Evolutionary conservation across 129 eudicot genomes (phyloP), one percentile per base, ranked within the genome.

Genomic region (Glebionis coronaria): DNA sequence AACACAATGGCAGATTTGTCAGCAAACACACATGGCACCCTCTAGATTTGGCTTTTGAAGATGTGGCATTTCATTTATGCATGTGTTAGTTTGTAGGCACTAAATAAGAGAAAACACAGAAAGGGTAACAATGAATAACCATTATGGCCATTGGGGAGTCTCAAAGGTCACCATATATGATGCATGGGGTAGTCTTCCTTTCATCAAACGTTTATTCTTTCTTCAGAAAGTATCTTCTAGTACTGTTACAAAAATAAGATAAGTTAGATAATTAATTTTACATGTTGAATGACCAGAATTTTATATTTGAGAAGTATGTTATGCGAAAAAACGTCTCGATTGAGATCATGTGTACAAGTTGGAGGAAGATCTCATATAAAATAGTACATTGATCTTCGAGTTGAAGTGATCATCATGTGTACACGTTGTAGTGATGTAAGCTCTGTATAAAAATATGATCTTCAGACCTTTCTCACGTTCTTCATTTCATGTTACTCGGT

Each of bases 121-220:
- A 28, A 42, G 68, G 53, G 53, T 63, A 42, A 25, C 44, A 12
- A 25, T 23, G 42, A 65, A 27, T 23, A 65, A 5, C 45, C 25
- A 15, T 12, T 6, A 49, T 49, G 20, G 46, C 20, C 74, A 3
- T 69, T 69, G 18, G 56, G 56, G 44, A 61, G 8, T 42, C 13
- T 56, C 42, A 69, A 56, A 56, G 56, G 74, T n/a, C 74, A 69
- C 56, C 65, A 56, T 42, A 40, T 9, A 49, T 16, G 3, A 31
- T 15, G 38, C 44, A 44, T n/a, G 65, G 65, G 56, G 65, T 44
- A 44, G 16, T 69, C 45, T 29, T 38, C 55, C 50, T 12, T 12
- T 62, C 20, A 6, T 25, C 4, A 21, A 10, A 3, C 55, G 29
- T 69, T 56, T 70, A 60, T 70, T 56, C 65, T 45, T 56, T 57